Evolutionary conservation across 345 rosid species (phyloP).

Genomic region (Lepidium aucheri): DNA sequence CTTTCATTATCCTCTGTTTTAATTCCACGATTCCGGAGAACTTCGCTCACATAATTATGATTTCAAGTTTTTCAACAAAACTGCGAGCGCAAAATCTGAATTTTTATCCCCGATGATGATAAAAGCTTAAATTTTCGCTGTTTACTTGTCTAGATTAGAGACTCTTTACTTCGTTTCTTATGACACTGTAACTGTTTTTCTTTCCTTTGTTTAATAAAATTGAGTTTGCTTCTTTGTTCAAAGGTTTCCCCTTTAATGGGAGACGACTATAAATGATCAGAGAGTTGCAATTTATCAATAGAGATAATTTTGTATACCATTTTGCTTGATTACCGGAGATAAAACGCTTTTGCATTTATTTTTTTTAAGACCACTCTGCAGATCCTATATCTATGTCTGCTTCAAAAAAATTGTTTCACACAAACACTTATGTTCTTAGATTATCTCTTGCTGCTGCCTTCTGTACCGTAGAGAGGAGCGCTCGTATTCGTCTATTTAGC

Average conservation of each 20-base stretch:
- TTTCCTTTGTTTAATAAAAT: background rate
- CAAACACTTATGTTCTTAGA: background rate
- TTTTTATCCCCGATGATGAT: background rate
- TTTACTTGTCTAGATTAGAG: background rate
- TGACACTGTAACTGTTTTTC: background rate
- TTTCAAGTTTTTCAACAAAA: background rate
- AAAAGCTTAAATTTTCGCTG: background rate
- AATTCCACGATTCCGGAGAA: background rate
- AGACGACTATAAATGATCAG: background rate
- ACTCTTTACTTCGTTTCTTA: background rate
- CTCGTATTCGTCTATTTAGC: background rate
- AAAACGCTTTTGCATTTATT: background rate
- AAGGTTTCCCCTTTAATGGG: background rate
- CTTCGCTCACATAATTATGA: background rate
- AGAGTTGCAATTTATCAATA: background rate
- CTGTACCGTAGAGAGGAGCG: background rate
- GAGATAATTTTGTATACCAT: background rate
- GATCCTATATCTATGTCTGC: conserved; percentile 22
- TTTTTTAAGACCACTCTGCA: conserved; percentile 2
- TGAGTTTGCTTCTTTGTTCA: background rate
- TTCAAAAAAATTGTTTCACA: background rate
- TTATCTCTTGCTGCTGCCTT: background rate
- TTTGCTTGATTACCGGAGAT: conserved; percentile 7
- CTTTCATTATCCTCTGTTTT: background rate
- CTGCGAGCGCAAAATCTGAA: background rate